Evolutionary conservation across 1,284 basidiomycete species (phyloP).

Genomic region (Ceratorhiza oryzae-sativae): DNA sequence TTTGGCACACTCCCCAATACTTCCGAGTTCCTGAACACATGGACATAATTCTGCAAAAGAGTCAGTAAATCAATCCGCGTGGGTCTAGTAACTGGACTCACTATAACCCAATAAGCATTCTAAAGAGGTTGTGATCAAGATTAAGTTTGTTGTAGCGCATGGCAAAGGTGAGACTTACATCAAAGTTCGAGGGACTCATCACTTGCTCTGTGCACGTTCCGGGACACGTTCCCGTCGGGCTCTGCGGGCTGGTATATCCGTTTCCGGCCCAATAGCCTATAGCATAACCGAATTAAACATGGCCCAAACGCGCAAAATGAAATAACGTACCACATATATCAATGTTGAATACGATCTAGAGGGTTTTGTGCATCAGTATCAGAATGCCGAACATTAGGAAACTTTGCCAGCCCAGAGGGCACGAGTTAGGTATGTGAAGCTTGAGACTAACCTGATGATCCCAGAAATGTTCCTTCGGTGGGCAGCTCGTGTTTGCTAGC

Average conservation of each 20-base stretch:
- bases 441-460: constrained; percentile 65
- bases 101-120: constrained; percentile 26
- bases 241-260: constrained; percentile 58
- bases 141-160: background rate
- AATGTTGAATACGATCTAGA: constrained; percentile 11
- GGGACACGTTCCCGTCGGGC: constrained; percentile 68
- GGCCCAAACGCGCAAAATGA: background rate
- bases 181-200: constrained; percentile 67
- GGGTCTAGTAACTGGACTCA: background rate
- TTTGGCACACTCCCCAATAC: constrained; percentile 13
- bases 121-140: background rate
- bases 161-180: constrained; percentile 42
- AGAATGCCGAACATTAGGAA: too few relatives aligned
- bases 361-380: background rate
- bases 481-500: constrained; percentile 68
- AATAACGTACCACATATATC: constrained; percentile 1
- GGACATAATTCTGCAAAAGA: constrained; percentile 21
- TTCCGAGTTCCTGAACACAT: constrained; percentile 22
- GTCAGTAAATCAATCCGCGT: background rate
- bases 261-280: constrained; percentile 79
- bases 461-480: constrained; percentile 69
- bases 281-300: background rate
- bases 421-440: too few relatives aligned
- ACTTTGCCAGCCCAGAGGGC: too few relatives aligned
- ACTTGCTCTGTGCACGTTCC: constrained; percentile 71